Percentiles rank a stretch among this genome's conserved stretches.
Evolutionary conservation across 495 filamentous ascomycete genomes (phyloP).

Genomic region (Diplogelasinospora grovesii): DNA sequence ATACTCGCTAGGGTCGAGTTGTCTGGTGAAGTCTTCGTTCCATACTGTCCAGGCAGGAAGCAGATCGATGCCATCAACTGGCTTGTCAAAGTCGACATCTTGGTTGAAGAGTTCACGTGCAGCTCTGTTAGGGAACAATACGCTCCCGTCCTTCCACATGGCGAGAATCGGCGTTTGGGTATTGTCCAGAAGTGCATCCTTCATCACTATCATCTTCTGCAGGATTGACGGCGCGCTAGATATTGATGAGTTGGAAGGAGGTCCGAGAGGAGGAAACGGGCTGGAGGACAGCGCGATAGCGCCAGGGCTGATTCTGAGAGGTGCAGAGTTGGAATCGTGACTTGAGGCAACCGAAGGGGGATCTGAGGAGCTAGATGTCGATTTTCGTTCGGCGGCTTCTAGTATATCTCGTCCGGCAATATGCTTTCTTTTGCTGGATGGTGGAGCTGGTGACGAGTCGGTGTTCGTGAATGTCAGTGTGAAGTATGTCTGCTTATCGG

Average conservation of each 20-base stretch:
- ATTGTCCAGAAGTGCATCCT: slow-evolving; percentile 63
- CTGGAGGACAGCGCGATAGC: slow-evolving; percentile 36
- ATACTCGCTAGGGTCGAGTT: slow-evolving; percentile 48
- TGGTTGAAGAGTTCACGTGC: slow-evolving; percentile 45
- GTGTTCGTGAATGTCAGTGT: slow-evolving; percentile 58
- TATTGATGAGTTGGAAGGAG: slow-evolving; percentile 42
- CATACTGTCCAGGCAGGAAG: slow-evolving; percentile 49
- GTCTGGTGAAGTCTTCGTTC: slow-evolving; percentile 54
- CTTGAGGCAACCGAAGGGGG: slow-evolving; percentile 40
- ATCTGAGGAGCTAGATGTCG: slow-evolving; percentile 25
- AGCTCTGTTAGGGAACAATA: slow-evolving; percentile 59
- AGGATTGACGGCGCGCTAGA: slow-evolving; percentile 50
- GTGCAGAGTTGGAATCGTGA: slow-evolving; percentile 28
- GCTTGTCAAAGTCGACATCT: slow-evolving; percentile 31
- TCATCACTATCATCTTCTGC: slow-evolving; percentile 60
- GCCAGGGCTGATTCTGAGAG: slow-evolving; percentile 32
- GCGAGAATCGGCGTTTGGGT: slow-evolving; percentile 61
- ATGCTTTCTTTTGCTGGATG: slow-evolving; percentile 13
- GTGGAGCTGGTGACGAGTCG: slow-evolving; percentile 23
- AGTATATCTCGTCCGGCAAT: slow-evolving; percentile 27
- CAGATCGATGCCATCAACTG: slow-evolving; percentile 46
- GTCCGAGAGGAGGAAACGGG: slow-evolving; percentile 53
- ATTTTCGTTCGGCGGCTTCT: slow-evolving; percentile 29
- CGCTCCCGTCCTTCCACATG: slow-evolving; percentile 65
- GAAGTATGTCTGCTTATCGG: slow-evolving; percentile 50